Percentiles rank a stretch among this genome's conserved stretches.
phyloP scores from a whole-genome alignment of 2,329 filamentous ascomycete genomes.

The Calonectria pseudoreteaudii region DNA sequence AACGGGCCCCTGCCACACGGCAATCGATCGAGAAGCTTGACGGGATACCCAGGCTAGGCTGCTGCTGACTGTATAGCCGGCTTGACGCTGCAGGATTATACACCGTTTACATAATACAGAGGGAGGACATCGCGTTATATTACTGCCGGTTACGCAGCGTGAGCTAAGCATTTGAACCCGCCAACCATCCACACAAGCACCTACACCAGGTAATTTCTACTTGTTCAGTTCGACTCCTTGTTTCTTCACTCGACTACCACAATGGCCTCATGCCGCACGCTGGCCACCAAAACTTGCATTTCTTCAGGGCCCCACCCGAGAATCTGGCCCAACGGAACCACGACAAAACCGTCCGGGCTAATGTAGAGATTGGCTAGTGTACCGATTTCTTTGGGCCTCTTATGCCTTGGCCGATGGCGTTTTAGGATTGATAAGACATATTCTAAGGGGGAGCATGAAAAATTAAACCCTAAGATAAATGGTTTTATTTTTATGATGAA shows the following conservation, averaged over 20 bases:
- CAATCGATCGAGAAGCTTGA: background rate
- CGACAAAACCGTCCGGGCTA: background rate
- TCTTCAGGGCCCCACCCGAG: conserved; percentile 7
- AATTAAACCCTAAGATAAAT: no score
- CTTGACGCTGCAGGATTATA: background rate
- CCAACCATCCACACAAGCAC: background rate
- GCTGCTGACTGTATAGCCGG: background rate
- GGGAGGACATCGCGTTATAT: background rate
- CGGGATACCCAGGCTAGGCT: background rate
- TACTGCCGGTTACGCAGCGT: background rate
- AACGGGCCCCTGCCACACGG: background rate
- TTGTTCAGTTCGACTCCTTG: background rate
- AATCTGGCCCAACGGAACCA: background rate
- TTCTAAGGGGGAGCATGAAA: no score
- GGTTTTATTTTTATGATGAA: no score
- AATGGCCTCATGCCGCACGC: background rate
- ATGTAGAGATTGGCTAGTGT: conserved; percentile 33
- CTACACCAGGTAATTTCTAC: background rate
- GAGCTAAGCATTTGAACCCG: background rate
- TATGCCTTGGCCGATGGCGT: conserved; percentile 54
- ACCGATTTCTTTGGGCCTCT: conserved; percentile 52
- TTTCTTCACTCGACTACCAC: background rate
- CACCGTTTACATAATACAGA: background rate
- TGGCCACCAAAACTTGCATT: conserved; percentile 1
- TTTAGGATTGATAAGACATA: no score